Evolutionary conservation across 371 early-diverging fungal genomes (phyloP), one percentile per base, ranked within the genome.

Genomic region (Enterospora canceri): DNA sequence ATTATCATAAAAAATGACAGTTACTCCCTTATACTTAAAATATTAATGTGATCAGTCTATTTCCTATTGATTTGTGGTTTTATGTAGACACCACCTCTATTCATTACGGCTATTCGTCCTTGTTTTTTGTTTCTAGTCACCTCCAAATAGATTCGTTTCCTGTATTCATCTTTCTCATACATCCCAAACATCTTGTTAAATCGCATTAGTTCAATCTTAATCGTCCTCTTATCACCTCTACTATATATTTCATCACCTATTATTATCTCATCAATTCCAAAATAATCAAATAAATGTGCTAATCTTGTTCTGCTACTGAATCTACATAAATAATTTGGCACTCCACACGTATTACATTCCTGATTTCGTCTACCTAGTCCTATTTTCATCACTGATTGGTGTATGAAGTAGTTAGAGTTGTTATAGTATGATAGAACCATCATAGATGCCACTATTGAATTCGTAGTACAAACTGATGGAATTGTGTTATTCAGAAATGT

Each of bases 401-500:
- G 46, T 23, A 65, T 46, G 58, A 57, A 76, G 65, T 63, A 76
- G 21, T 76, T 67, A 31, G 28, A 49, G 3, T 62, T 61, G 8
- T 56, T 68, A 31, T 32, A 35, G n/a, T n/a, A 51, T 26, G 54
- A 56, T 79, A 89, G 83, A 12, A 91, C 87, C 71, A 80, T 76
- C 8, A 74, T 35, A 8, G 72, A 65, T 33, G 72, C 73, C 26
- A 80, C 34, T 34, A 80, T 74, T 16, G 75, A 48, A 49, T 80
- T 80, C 28, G 75, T 74, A 5, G 78, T 78, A 54, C 72, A 71
- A 47, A 80, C 33, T 16, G 76, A 72, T 8, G 80, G 80, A 4
- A 80, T 58, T 30, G 76, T 80, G 24, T 65, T 71, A 26, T 69
- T 63, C 19, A 70, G 23, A n/a, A 76, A 70, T 2, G 63, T 63